phyloP scores from a whole-genome alignment of 345 rosid species.

The Bruguiera parviflora region DNA sequence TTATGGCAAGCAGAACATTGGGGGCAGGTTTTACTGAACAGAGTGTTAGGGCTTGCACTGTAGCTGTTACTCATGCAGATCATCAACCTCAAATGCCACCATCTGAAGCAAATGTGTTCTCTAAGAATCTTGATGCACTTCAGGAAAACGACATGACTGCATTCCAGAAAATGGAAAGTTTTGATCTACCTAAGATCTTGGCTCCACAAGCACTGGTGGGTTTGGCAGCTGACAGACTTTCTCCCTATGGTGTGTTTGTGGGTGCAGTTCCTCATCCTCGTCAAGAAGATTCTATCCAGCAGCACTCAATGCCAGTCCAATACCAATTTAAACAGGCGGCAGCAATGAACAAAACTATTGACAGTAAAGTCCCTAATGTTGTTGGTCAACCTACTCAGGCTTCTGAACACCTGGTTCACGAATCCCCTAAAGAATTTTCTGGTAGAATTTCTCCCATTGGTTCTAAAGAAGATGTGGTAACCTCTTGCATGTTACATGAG shows the following conservation, averaged over 20 bases:
- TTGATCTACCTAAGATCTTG: slow-evolving; percentile 28
- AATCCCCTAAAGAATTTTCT: slow-evolving; percentile 19
- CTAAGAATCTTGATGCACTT: slow-evolving; percentile 28
- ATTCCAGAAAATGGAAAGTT: slow-evolving; percentile 21
- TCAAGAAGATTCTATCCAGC: slow-evolving; percentile 30
- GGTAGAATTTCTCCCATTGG: slow-evolving; percentile 23
- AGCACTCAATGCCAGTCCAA: slow-evolving; percentile 23
- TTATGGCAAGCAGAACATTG: slow-evolving; percentile 26
- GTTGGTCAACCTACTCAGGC: slow-evolving; percentile 30
- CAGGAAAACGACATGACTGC: slow-evolving; percentile 22
- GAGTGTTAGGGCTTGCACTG: slow-evolving; percentile 28
- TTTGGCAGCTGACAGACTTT: slow-evolving; percentile 25
- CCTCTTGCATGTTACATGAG: slow-evolving; percentile 22
- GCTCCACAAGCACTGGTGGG: slow-evolving; percentile 25
- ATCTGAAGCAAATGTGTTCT: slow-evolving; percentile 25
- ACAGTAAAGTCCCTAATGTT: slow-evolving; percentile 19
- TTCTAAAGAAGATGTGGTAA: slow-evolving; percentile 30
- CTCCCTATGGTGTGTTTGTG: slow-evolving; percentile 24
- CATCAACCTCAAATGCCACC: slow-evolving; percentile 29
- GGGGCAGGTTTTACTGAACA: slow-evolving; percentile 44
- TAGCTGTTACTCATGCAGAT: slow-evolving; percentile 27
- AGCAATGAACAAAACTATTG: slow-evolving; percentile 20
- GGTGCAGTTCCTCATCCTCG: slow-evolving; percentile 28
- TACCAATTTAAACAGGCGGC: slow-evolving; percentile 34
- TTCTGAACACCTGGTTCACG: slow-evolving; percentile 31